These are phyloP conservation scores for Nitzschia sp. DNA, from an alignment of 108 stramenopile genomes.

Conservation along the genomic window DNA sequence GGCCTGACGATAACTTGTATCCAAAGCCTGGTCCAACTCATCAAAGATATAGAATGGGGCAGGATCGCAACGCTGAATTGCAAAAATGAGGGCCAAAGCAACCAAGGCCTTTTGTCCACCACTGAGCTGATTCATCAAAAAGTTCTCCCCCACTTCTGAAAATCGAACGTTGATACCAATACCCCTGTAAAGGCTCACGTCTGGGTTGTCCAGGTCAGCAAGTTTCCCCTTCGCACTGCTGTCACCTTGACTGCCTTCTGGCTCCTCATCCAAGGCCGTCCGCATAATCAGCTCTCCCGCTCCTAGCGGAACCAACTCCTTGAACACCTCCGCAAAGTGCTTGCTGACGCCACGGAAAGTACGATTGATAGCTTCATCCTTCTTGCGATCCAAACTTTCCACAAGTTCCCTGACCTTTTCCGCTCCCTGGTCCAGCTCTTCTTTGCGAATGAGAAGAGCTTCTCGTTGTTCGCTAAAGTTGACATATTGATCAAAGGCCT, in stretches of 20 bases:
- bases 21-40: conserved; percentile 96
- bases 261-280: conserved; percentile 69
- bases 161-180: conserved; percentile 93
- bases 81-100: conserved; percentile 98
- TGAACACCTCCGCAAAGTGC: conserved; percentile 96
- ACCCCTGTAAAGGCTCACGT: conserved; percentile 86
- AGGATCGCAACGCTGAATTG: conserved; percentile 97
- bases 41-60: conserved; percentile 99
- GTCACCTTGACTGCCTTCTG: conserved; percentile 12
- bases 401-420: conserved; percentile 92
- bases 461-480: conserved; percentile 97
- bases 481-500: conserved; percentile 98
- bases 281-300: conserved; percentile 93
- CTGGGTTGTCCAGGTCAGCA: conserved; percentile 53
- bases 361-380: conserved; percentile 98
- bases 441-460: conserved; percentile 82
- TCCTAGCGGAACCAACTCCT: conserved; percentile 96
- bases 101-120: conserved; percentile 99
- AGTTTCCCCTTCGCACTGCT: conserved; percentile 25
- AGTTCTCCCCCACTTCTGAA: conserved; percentile 85
- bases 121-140: conserved; percentile 91
- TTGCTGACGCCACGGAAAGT: conserved; percentile 96
- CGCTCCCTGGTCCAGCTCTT: conserved; percentile 89
- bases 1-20: conserved; percentile 92
- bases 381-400: conserved; percentile 91